Evolutionary conservation across 441 rosid genomes (phyloP).

Genomic region (Gossypium davidsonii): DNA sequence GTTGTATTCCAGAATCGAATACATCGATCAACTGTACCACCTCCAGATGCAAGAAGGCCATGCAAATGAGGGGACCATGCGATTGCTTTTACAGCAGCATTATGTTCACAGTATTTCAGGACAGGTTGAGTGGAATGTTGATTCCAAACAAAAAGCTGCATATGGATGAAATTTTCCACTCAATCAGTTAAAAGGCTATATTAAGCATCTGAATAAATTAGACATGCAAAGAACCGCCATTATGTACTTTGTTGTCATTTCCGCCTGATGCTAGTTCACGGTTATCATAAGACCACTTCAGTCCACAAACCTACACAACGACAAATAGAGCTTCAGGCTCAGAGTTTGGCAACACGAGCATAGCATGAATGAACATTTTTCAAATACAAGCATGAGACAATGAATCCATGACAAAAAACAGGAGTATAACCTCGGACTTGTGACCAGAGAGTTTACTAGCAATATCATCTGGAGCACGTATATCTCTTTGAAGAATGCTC

Average conservation of each 20-base stretch:
- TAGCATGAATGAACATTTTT: not conserved
- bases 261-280: constrained; percentile 96
- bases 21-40: constrained; percentile 91
- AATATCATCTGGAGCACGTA: constrained; percentile 69
- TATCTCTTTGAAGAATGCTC: constrained; percentile 84
- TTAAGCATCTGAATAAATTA: not conserved
- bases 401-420: not conserved
- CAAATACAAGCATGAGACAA: not conserved
- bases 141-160: constrained; percentile 95
- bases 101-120: constrained; percentile 73
- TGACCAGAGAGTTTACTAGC: constrained; percentile 83
- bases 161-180: constrained; percentile 8
- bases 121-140: constrained; percentile 87
- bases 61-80: constrained; percentile 98
- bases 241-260: constrained; percentile 76
- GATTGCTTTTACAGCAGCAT: constrained; percentile 93
- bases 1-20: constrained; percentile 93
- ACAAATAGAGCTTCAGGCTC: constrained; percentile 13
- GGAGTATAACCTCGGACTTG: constrained; percentile 63
- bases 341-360: not conserved
- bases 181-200: not conserved
- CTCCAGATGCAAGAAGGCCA: constrained; percentile 96
- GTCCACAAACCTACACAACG: constrained; percentile 67
- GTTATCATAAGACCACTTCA: constrained; percentile 93
- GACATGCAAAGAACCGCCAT: not conserved